Conservation (phyloP, 371 early-diverging fungal genomes). For the Apophysomyces ossiformis region DNA sequence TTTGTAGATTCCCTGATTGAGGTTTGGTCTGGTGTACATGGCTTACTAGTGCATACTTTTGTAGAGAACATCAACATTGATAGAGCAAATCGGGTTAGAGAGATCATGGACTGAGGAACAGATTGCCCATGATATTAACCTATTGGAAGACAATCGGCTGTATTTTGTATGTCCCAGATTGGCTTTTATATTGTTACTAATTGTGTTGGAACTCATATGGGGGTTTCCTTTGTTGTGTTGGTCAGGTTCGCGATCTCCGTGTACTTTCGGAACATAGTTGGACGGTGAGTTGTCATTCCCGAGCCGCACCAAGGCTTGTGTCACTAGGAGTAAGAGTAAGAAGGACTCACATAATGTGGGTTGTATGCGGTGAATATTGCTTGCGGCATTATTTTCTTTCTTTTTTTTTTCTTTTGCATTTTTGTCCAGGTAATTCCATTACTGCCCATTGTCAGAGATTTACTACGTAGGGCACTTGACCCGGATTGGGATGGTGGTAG, state of each 20-base stretch:
- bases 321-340: background rate
- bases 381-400: too few relatives aligned
- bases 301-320: background rate
- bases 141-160: constrained; percentile 58
- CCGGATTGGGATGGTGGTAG: constrained; percentile 17
- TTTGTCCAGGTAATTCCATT: constrained; percentile 44
- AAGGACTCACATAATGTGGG: background rate
- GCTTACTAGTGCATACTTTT: background rate
- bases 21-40: background rate
- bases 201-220: background rate
- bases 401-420: constrained; percentile 1
- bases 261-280: constrained; percentile 65
- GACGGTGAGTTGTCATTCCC: constrained; percentile 45
- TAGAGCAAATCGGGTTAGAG: constrained; percentile 67
- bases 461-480: constrained; percentile 41
- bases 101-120: constrained; percentile 65
- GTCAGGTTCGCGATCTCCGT: constrained; percentile 60
- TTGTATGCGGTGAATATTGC: background rate
- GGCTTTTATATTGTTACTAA: background rate
- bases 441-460: constrained; percentile 56
- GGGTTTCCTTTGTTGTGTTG: background rate
- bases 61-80: constrained; percentile 63
- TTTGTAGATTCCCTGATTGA: background rate
- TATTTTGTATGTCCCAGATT: constrained; percentile 44
- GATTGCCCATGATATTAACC: constrained; percentile 54